A percentile compares a stretch with the other conserved stretches of the same genome.
Conservation (phyloP, 2,329 filamentous ascomycete species). For the Monosporascus cannonballus region DNA sequence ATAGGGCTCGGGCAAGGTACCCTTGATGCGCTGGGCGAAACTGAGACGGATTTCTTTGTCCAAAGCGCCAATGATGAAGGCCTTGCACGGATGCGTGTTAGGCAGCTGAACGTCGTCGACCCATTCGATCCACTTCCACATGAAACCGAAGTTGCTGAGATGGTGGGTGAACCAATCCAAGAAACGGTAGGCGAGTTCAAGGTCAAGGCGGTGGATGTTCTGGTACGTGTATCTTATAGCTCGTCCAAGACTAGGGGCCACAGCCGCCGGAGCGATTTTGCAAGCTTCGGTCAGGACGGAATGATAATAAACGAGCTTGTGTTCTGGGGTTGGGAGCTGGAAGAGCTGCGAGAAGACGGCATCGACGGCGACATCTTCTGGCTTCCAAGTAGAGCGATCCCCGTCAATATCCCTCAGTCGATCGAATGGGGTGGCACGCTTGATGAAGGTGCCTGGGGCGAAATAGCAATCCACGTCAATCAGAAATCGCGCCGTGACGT, state of each 20-base stretch:
- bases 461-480: slow-evolving; percentile 97
- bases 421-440: slow-evolving; percentile 88
- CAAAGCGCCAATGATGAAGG: slow-evolving; percentile 83
- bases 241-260: slow-evolving; percentile 86
- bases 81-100: slow-evolving; percentile 78
- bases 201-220: slow-evolving; percentile 73
- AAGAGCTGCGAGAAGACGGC: slow-evolving; percentile 95
- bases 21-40: slow-evolving; percentile 93
- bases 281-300: slow-evolving; percentile 90
- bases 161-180: slow-evolving; percentile 98
- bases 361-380: slow-evolving; percentile 95
- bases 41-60: slow-evolving; percentile 97
- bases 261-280: slow-evolving; percentile 92
- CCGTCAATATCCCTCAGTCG: slow-evolving; percentile 66
- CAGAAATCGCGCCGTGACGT: slow-evolving; percentile 76
- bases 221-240: slow-evolving; percentile 90
- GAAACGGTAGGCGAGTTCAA: slow-evolving; percentile 82
- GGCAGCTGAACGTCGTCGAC: slow-evolving; percentile 75
- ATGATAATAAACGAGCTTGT: slow-evolving; percentile 96
- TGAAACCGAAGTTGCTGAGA: slow-evolving; percentile 97
- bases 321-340: slow-evolving; percentile 77
- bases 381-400: slow-evolving; percentile 81
- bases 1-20: slow-evolving; percentile 81
- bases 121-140: slow-evolving; percentile 99
- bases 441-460: slow-evolving; percentile 81